Evolutionary conservation across 1,284 basidiomycete species (phyloP).

Genomic region (Pyrrhoderma noxium): DNA sequence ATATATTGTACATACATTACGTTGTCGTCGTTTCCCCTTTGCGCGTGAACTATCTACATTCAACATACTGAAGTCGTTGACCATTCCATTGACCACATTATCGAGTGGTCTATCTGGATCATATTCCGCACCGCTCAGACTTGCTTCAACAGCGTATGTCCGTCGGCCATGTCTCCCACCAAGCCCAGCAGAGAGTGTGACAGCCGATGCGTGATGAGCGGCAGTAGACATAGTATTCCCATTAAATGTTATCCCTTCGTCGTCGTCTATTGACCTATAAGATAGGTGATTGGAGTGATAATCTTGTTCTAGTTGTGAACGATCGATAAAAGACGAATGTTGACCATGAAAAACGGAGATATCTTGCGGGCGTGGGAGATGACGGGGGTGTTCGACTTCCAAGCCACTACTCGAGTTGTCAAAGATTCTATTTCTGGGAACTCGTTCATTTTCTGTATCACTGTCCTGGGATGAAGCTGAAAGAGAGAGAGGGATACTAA

Average conservation of each 20-base stretch:
- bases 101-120: slow-evolving; percentile 80
- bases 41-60: slow-evolving; percentile 10
- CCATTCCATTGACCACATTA: slow-evolving; percentile 57
- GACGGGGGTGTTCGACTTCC: slow-evolving; percentile 62
- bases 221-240: slow-evolving; percentile 71
- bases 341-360: slow-evolving; percentile 53
- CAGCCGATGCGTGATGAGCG: slow-evolving; percentile 78
- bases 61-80: slow-evolving; percentile 42
- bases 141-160: slow-evolving; percentile 30
- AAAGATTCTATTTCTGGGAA: no score
- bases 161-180: slow-evolving; percentile 34
- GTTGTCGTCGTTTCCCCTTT: slow-evolving; percentile 39
- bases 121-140: slow-evolving; percentile 72
- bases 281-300: slow-evolving; percentile 57
- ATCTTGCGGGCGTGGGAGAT: slow-evolving; percentile 46
- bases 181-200: slow-evolving; percentile 81
- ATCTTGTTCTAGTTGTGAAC: slow-evolving; percentile 44
- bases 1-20: slow-evolving; percentile 6
- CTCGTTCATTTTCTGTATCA: slow-evolving; percentile 26
- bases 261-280: slow-evolving; percentile 49
- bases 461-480: slow-evolving; percentile 34
- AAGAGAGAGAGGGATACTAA: slow-evolving; percentile 57
- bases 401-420: slow-evolving; percentile 19
- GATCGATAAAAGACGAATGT: slow-evolving; percentile 48
- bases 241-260: slow-evolving; percentile 54